These are phyloP conservation scores for Podaxis sp. DNA, from an alignment of 768 basidiomycete genomes.

Conservation along the genomic window DNA sequence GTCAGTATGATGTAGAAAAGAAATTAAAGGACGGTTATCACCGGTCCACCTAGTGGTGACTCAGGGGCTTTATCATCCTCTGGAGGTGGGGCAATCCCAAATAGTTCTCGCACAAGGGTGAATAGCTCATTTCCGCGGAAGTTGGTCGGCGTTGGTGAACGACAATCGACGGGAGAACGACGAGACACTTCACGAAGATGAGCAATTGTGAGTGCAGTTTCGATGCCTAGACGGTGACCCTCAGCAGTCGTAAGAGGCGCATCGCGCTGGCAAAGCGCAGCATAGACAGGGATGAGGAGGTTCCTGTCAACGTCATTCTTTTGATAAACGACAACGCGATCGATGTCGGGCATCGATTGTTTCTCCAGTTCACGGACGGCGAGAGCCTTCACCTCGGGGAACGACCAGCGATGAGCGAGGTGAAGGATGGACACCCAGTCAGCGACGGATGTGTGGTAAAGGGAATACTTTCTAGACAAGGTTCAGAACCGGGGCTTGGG, in stretches of 20 bases:
- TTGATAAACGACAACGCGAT: constrained; percentile 57
- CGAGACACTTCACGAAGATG: constrained; percentile 47
- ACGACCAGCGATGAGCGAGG: constrained; percentile 53
- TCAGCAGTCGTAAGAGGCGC: constrained; percentile 51
- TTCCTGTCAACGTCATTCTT: constrained; percentile 40
- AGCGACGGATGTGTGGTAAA: constrained; percentile 43
- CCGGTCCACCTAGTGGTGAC: constrained; percentile 31
- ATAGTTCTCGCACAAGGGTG: constrained; percentile 30
- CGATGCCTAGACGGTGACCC: constrained; percentile 50
- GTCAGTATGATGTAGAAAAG: constrained; percentile 13
- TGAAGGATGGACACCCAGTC: constrained; percentile 54
- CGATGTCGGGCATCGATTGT: constrained; percentile 37
- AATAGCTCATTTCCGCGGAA: constrained; percentile 27
- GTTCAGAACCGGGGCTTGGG: background rate
- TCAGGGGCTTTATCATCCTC: constrained; percentile 6
- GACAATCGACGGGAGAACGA: constrained; percentile 26
- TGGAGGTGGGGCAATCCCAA: constrained; percentile 21
- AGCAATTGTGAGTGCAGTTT: constrained; percentile 49
- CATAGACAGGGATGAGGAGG: constrained; percentile 49
- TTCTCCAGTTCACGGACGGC: constrained; percentile 54
- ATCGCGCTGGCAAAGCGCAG: constrained; percentile 44
- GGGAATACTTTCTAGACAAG: constrained; percentile 44
- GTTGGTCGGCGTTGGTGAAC: constrained; percentile 31
- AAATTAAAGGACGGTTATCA: constrained; percentile 16
- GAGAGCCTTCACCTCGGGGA: constrained; percentile 44